Base-by-base conservation (phyloP, 2,329 filamentous ascomycete genomes). In the Thelonectria blattea region DNA sequence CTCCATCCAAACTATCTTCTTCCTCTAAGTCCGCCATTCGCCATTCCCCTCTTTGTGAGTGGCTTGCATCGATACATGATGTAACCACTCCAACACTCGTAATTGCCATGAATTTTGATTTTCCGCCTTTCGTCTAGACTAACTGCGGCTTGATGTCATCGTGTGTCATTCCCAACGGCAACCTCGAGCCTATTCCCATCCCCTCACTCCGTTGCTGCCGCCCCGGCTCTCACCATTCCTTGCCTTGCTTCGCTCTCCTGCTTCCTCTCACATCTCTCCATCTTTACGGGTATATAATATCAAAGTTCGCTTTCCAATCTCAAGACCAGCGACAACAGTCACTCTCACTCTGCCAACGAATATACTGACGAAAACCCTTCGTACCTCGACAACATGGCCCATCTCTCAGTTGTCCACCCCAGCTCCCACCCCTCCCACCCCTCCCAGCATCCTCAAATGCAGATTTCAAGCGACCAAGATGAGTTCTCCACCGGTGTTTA, bases 401-500 rank as follows among this genome's bases (percentile, higher is more conserved):
- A 85, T 65, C 79, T 86, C 60, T 72, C 75, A 37, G 73, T 76
- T 58, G 76, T 85, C 64, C 75, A 52, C 22, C 22, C 22, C 7
- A 24, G 64, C 66, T 65, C 68, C 18, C 65, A 68, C 47, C 50
- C 62, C 8, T 64, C 67, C 34, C 60, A 65, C 9, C 62, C 62
- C 52, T 41, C 39, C 39, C 39, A 41, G 39, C 14, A 41, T 8
- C 64, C 67, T 61, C 78, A 79, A 56, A 74, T 85, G 37, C 75
- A 83, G 65, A 80, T 86, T 27, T 76, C 79, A 65, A 78, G 80
- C 64, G 79, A 82, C 52, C 79, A 80, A n/a, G 84, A 87, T 73
- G 79, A 82, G 72, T 89, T 88, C 79, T 90, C 88, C 56, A 88
- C 90, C 42, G 93, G 89, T 65, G 91, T 97, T 71, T 98, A 97